A percentile compares a stretch with the other conserved stretches of the same genome.
These are phyloP conservation scores for Murraya koenigii DNA, from an alignment of 345 rosid species.

Conservation along the genomic window DNA sequence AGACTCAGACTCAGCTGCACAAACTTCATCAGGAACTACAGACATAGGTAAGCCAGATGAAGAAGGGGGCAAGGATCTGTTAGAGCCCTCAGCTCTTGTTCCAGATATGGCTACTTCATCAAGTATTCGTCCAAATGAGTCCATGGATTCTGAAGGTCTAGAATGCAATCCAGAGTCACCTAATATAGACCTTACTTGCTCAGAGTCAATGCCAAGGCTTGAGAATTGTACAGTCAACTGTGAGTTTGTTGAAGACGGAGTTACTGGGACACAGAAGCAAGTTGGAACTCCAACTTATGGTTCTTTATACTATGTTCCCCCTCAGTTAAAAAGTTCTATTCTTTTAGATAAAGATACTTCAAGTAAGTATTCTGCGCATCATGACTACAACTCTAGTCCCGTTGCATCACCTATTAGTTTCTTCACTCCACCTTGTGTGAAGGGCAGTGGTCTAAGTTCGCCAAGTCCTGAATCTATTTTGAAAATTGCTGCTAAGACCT, in stretches of 20 bases:
- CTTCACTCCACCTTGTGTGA: conserved; percentile 83
- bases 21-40: conserved; percentile 45
- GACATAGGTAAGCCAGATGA: conserved; percentile 45
- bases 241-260: conserved; percentile 28
- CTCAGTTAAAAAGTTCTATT: conserved; percentile 34
- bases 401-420: conserved; percentile 56
- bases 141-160: conserved; percentile 47
- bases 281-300: conserved; percentile 47
- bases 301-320: conserved; percentile 56
- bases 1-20: conserved; percentile 50
- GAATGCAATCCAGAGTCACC: conserved; percentile 38
- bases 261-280: conserved; percentile 22
- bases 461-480: conserved; percentile 75
- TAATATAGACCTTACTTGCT: conserved; percentile 29
- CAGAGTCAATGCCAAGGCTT: conserved; percentile 36
- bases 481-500: conserved; percentile 76
- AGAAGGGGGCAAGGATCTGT: conserved; percentile 39
- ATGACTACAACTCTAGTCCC: conserved; percentile 45
- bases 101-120: conserved; percentile 48
- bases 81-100: conserved; percentile 38
- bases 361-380: conserved; percentile 29
- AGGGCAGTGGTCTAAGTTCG: conserved; percentile 33
- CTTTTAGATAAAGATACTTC: conserved; percentile 37
- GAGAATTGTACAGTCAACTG: conserved; percentile 26
- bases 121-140: conserved; percentile 37